Conservation (phyloP, 768 basidiomycete species). For the Kwoniella europaea region DNA sequence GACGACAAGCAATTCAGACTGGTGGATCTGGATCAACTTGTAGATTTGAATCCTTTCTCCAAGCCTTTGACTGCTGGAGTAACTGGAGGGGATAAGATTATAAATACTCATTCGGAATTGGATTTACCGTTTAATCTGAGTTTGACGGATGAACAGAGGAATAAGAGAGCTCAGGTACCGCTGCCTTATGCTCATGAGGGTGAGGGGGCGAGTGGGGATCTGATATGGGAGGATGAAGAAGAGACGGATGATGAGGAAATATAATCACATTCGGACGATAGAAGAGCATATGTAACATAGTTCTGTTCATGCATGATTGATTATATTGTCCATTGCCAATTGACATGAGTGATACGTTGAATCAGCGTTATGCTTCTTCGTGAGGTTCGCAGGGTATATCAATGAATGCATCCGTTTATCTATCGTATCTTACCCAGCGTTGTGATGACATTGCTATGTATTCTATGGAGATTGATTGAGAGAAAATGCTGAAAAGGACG, state of each 20-base stretch:
- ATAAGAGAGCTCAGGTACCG: conserved; percentile 78
- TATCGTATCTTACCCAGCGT: neutral
- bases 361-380: too few species aligned
- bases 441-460: too few species aligned
- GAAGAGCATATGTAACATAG: too few species aligned
- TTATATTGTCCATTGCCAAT: too few species aligned
- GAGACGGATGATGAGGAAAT: conserved; percentile 47
- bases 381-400: neutral
- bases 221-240: conserved; percentile 46
- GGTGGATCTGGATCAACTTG: conserved; percentile 10
- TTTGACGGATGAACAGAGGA: conserved; percentile 79
- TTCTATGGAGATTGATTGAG: neutral
- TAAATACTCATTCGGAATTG: conserved; percentile 66
- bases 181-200: conserved; percentile 90
- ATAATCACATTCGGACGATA: neutral
- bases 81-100: conserved; percentile 5
- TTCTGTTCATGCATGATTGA: too few species aligned
- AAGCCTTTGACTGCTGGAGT: conserved; percentile 27
- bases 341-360: too few species aligned
- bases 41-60: conserved; percentile 31
- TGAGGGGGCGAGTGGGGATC: conserved; percentile 52
- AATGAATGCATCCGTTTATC: neutral
- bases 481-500: neutral
- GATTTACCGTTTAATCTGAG: conserved; percentile 84
- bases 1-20: conserved; percentile 4